Evolutionary conservation across 768 basidiomycete species (phyloP).

Genomic region (Agaricus bisporus): DNA sequence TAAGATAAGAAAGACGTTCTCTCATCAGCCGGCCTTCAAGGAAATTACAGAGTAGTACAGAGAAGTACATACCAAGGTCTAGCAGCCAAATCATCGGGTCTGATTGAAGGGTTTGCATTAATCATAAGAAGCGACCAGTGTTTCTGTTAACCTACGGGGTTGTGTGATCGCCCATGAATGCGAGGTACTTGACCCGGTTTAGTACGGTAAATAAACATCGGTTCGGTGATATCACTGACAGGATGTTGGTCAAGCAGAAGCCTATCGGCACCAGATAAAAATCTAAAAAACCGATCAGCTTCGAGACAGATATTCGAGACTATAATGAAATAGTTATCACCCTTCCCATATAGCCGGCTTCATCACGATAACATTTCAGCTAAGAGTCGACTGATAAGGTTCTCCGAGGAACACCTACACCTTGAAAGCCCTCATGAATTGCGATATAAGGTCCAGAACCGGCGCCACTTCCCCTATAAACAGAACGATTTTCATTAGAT

Average conservation of each 20-base stretch:
- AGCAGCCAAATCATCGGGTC: constrained; percentile 31
- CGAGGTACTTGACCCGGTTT: constrained; percentile 32
- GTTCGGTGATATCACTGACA: constrained; percentile 34
- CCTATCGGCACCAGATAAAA: constrained; percentile 73
- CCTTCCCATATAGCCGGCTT: constrained; percentile 41
- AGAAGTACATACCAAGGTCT: constrained; percentile 36
- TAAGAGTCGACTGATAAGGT: constrained; percentile 1
- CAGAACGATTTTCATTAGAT: neutral
- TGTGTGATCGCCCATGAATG: constrained; percentile 32
- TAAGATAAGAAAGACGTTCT: constrained; percentile 10
- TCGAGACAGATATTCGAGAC: neutral
- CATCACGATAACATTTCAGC: constrained; percentile 3
- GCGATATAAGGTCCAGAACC: constrained; percentile 50
- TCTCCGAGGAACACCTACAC: constrained; percentile 26
- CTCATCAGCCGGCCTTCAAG: constrained; percentile 16
- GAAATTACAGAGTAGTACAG: constrained; percentile 6
- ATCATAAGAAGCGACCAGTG: constrained; percentile 10
- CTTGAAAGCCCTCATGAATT: constrained; percentile 65
- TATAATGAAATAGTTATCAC: constrained; percentile 15
- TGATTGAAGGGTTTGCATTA: constrained; percentile 16
- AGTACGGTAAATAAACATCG: constrained; percentile 7
- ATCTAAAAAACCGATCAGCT: constrained; percentile 29
- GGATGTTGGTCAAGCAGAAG: constrained; percentile 74
- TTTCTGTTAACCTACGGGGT: constrained; percentile 29
- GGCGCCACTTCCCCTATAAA: constrained; percentile 55